Conservation (phyloP, 495 filamentous ascomycete genomes). For the Tuber calosporum region DNA sequence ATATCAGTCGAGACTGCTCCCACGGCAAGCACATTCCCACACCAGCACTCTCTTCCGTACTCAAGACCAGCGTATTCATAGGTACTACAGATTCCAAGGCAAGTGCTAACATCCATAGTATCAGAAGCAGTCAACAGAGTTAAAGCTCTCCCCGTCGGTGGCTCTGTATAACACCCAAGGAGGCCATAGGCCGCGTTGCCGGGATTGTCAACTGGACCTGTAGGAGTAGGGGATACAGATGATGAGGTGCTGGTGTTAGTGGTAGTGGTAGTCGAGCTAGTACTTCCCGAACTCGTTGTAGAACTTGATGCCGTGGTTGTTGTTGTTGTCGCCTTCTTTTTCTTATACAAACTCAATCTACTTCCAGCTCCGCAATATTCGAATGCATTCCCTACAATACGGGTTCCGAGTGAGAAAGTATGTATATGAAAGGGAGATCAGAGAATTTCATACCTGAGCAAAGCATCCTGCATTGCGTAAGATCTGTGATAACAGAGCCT, state of each 20-base stretch:
- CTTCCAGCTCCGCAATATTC: neutral
- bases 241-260: neutral
- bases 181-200: conserved; percentile 31
- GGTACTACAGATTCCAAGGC: conserved; percentile 38
- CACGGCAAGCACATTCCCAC: conserved; percentile 16
- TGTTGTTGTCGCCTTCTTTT: neutral
- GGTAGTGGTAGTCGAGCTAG: neutral
- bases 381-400: neutral
- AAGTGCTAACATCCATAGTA: conserved; percentile 38
- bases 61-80: conserved; percentile 44
- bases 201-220: conserved; percentile 27
- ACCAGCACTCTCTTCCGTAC: conserved; percentile 27
- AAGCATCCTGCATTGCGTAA: conserved; percentile 24
- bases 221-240: conserved; percentile 8
- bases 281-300: neutral
- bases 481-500: conserved; percentile 4
- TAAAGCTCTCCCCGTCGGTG: conserved; percentile 39
- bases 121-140: conserved; percentile 26
- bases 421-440: neutral
- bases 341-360: neutral
- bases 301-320: neutral
- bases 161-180: conserved; percentile 43
- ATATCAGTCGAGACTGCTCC: conserved; percentile 1
- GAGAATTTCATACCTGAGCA: neutral
- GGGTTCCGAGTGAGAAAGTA: neutral